Evolutionary conservation across 2,329 filamentous ascomycete genomes (phyloP), one percentile per base, ranked within the genome.

Genomic region (Trichoderma simmonsii): DNA sequence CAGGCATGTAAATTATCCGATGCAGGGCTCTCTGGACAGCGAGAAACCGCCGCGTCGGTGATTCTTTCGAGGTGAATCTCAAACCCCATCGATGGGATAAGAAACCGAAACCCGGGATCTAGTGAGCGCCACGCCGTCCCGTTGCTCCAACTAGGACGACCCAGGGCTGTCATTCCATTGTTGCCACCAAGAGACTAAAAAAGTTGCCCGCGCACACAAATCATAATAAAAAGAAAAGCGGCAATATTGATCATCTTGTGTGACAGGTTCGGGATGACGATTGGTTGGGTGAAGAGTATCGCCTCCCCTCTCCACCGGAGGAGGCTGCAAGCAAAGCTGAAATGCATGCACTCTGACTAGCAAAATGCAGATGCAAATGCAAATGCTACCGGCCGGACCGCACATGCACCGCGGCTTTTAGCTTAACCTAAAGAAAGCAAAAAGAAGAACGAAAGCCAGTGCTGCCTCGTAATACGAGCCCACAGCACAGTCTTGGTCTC

Each of bases 111-210:
- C 24, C 39, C 66, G 66, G 56, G 57, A 62, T 43, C 66, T 69
- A 69, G 66, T 51, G 66, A 69, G 66, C 66, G 66, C 66, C 66
- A 69, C 66, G 36, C 66, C 66, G 56, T 69, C 66, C 66, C 57
- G 57, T 54, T 54, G 39, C 28, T 32, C 66, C 51, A 32, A 60
- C 28, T 11, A 30, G 36, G 18, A n/a, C 51, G 9, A 48, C 66
- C 66, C 36, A 26, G 39, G 57, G 28, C 39, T 62, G 39, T 28
- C 28, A 36, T 54, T 36, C 14, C 15, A 54, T 51, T 51, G 36
- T 54, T 69, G 66, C 34, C 56, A 26, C 66, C 36, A 34, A 3
- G 36, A 48, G n/a, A 28, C 48, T 54, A 26, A 34, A 34, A 34
- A 11, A 12, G 61, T 32, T 65, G 62, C 18, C 28, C 18, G 34